phyloP scores from a whole-genome alignment of 2,329 filamentous ascomycete species.

The Ophiognomonia clavigignenti-juglandacearum region DNA sequence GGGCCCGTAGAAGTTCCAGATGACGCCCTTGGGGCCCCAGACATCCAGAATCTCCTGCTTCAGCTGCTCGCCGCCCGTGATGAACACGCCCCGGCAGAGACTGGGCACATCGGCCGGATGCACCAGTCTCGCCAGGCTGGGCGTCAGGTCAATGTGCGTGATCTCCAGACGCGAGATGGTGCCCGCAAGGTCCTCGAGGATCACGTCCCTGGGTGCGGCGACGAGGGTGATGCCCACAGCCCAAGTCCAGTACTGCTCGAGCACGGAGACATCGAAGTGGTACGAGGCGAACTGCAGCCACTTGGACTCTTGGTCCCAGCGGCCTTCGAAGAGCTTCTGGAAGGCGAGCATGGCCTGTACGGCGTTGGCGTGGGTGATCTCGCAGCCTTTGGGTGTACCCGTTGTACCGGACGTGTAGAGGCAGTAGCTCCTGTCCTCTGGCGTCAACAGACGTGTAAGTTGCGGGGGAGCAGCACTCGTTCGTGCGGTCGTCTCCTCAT shows the following conservation, averaged over 20 bases:
- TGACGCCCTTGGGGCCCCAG: slow-evolving; percentile 75
- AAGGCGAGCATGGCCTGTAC: slow-evolving; percentile 90
- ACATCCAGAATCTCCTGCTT: slow-evolving; percentile 83
- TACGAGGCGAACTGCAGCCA: slow-evolving; percentile 94
- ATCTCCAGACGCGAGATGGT: slow-evolving; percentile 69
- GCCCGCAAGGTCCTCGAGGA: slow-evolving; percentile 75
- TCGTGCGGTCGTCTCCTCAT: slow-evolving; percentile 25
- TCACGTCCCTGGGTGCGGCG: slow-evolving; percentile 74
- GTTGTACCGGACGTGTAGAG: slow-evolving; percentile 87
- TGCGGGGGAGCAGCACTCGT: slow-evolving; percentile 18
- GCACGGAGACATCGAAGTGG: slow-evolving; percentile 88
- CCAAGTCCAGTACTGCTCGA: slow-evolving; percentile 97
- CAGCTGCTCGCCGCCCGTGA: slow-evolving; percentile 84
- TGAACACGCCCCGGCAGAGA: slow-evolving; percentile 79
- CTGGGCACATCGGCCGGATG: slow-evolving; percentile 77
- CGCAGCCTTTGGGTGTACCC: slow-evolving; percentile 80
- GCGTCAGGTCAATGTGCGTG: slow-evolving; percentile 89
- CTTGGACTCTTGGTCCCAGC: slow-evolving; percentile 68
- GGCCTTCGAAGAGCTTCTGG: slow-evolving; percentile 67
- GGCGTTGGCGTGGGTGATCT: slow-evolving; percentile 82
- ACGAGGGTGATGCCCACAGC: slow-evolving; percentile 82
- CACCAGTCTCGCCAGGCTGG: slow-evolving; percentile 74
- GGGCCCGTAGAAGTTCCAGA: slow-evolving; percentile 90
- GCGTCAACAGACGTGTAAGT: slow-evolving; percentile 29
- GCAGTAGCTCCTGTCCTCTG: slow-evolving; percentile 68